Evolutionary conservation across 805 yeast species (phyloP).

Genomic region (Jamesozyma lodderae): DNA sequence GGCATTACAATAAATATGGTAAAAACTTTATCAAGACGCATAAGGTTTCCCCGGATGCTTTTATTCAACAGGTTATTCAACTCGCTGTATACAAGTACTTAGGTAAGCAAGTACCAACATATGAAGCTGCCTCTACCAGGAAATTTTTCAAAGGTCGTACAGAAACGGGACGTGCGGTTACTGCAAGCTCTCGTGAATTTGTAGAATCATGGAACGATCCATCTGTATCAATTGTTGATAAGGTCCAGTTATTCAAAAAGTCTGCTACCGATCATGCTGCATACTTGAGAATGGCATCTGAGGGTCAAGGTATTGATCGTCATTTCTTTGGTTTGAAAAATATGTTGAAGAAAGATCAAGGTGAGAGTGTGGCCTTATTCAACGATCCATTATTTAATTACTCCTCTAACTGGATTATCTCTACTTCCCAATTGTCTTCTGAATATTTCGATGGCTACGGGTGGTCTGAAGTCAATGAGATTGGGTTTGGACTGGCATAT

Average conservation of each 20-base stretch:
- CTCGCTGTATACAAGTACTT: conserved; percentile 79
- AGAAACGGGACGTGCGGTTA: conserved; percentile 83
- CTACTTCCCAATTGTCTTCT: conserved; percentile 84
- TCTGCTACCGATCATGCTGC: conserved; percentile 69
- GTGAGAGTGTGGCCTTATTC: conserved; percentile 55
- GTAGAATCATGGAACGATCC: conserved; percentile 66
- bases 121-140: conserved; percentile 93
- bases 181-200: conserved; percentile 58
- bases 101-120: conserved; percentile 79
- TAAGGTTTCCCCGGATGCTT: conserved; percentile 89
- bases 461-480: conserved; percentile 89
- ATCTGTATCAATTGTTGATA: conserved; percentile 38
- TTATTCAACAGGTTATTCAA: conserved; percentile 82
- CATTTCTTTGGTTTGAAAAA: conserved; percentile 85
- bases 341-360: conserved; percentile 45
- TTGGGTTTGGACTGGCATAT: conserved; percentile 90
- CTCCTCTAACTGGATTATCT: conserved; percentile 76
- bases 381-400: conserved; percentile 67
- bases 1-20: conserved; percentile 79
- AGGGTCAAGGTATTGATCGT: conserved; percentile 87
- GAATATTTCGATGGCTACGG: conserved; percentile 87
- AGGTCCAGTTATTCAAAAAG: conserved; percentile 55
- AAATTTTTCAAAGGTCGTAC: conserved; percentile 85
- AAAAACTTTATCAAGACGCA: conserved; percentile 75
- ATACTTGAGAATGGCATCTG: conserved; percentile 68